Conservation (phyloP, 2,329 filamentous ascomycete genomes). For the Hysterium pulicare region DNA sequence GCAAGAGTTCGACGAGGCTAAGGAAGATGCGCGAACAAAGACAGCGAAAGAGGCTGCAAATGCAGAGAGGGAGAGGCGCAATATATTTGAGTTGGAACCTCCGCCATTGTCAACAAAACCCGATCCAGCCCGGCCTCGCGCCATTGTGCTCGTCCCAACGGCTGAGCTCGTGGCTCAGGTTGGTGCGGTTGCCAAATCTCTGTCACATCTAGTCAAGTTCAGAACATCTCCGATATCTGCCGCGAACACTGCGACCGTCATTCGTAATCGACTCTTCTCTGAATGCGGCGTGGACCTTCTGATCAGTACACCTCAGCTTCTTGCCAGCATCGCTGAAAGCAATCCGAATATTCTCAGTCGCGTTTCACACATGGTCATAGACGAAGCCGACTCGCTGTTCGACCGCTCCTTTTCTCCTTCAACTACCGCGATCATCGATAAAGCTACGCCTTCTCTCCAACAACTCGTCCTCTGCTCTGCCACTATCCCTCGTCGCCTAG, state of each 20-base stretch:
- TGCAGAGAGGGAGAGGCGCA: slow-evolving; percentile 31
- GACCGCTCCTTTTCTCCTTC: slow-evolving; percentile 87
- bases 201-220: slow-evolving; percentile 85
- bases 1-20: slow-evolving; percentile 56
- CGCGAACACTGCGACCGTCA: slow-evolving; percentile 69
- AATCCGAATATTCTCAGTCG: slow-evolving; percentile 92
- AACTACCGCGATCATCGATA: slow-evolving; percentile 79
- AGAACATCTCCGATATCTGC: slow-evolving; percentile 80
- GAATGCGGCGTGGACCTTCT: slow-evolving; percentile 79
- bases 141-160: slow-evolving; percentile 85
- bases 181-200: slow-evolving; percentile 70
- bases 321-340: slow-evolving; percentile 80
- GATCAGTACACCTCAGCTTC: slow-evolving; percentile 82
- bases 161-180: slow-evolving; percentile 91
- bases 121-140: slow-evolving; percentile 74
- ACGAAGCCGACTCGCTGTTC: slow-evolving; percentile 94
- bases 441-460: slow-evolving; percentile 73
- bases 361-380: slow-evolving; percentile 82
- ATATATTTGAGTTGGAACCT: slow-evolving; percentile 59
- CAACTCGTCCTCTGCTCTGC: slow-evolving; percentile 92
- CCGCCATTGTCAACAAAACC: slow-evolving; percentile 58
- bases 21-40: slow-evolving; percentile 50
- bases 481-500: slow-evolving; percentile 86
- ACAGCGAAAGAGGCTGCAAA: slow-evolving; percentile 47
- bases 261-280: slow-evolving; percentile 80